Evolutionary conservation across 345 rosid genomes (phyloP).

Genomic region (Salix udensis): DNA sequence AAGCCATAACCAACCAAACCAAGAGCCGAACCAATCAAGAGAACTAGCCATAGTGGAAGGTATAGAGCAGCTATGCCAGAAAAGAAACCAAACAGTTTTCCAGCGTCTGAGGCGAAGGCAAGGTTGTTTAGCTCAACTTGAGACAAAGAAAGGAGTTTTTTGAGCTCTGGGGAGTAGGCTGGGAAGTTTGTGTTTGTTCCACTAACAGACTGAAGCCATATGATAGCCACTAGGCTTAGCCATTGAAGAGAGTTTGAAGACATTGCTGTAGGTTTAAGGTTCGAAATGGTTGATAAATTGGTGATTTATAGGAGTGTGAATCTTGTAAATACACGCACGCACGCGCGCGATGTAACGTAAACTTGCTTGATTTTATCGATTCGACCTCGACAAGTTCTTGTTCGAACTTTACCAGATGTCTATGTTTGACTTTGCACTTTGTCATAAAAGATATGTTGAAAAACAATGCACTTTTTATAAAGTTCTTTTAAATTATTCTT

Average conservation of each 20-base stretch:
- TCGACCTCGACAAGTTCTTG: too few species aligned
- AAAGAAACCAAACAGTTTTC: constrained; percentile 78
- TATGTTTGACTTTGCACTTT: too few species aligned
- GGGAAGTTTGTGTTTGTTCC: constrained; percentile 88
- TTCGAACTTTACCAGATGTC: too few species aligned
- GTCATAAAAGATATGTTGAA: too few species aligned
- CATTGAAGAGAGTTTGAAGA: constrained; percentile 45
- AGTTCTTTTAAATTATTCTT: too few species aligned
- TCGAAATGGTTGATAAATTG: background rate
- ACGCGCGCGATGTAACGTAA: too few species aligned
- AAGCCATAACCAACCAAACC: constrained; percentile 74
- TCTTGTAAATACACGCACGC: background rate
- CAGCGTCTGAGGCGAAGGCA: constrained; percentile 90
- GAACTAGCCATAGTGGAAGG: constrained; percentile 73
- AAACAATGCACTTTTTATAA: too few species aligned
- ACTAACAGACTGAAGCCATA: constrained; percentile 76
- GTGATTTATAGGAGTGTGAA: background rate
- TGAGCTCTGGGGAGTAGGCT: constrained; percentile 85
- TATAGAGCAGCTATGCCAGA: constrained; percentile 76
- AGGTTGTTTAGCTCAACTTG: constrained; percentile 78
- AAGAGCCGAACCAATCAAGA: constrained; percentile 57
- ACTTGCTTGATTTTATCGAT: too few species aligned
- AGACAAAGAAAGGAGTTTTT: constrained; percentile 62
- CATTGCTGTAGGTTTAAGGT: constrained; percentile 7
- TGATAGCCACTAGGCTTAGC: constrained; percentile 67